phyloP scores from a whole-genome alignment of 2,329 filamentous ascomycete genomes.

The Rachicladosporium sp. region DNA sequence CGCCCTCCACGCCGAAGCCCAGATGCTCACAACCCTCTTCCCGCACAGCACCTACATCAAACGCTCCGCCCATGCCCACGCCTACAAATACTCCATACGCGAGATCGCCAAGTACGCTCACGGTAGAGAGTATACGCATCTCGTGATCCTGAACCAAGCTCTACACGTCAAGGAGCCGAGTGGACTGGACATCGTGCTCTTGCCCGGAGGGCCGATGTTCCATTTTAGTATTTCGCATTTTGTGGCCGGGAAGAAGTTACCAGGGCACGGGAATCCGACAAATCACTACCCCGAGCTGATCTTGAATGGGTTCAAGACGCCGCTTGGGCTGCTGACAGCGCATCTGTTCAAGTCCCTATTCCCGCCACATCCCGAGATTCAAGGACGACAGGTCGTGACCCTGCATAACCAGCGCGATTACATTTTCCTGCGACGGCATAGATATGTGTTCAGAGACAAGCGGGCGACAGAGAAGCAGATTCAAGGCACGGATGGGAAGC shows the following conservation, averaged over 20 bases:
- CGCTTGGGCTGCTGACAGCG: conserved; percentile 76
- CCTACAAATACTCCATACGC: conserved; percentile 80
- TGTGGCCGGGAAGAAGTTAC: conserved; percentile 75
- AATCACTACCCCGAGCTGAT: conserved; percentile 83
- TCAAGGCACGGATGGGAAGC: conserved; percentile 66
- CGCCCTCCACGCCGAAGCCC: conserved; percentile 71
- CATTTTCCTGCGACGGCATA: conserved; percentile 80
- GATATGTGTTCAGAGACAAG: conserved; percentile 90
- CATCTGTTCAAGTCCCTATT: conserved; percentile 71
- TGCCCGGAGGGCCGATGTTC: conserved; percentile 79
- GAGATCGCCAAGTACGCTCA: conserved; percentile 81
- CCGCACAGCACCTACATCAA: conserved; percentile 72
- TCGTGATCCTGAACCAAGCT: conserved; percentile 81
- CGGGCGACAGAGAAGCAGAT: conserved; percentile 76
- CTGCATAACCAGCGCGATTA: conserved; percentile 93
- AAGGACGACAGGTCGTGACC: conserved; percentile 80
- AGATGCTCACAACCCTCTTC: conserved; percentile 68
- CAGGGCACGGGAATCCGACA: conserved; percentile 81
- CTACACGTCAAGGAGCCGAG: conserved; percentile 62
- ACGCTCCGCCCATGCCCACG: conserved; percentile 69
- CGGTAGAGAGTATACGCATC: conserved; percentile 69
- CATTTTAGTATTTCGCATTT: conserved; percentile 87
- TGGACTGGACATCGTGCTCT: conserved; percentile 70
- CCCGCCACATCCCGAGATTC: conserved; percentile 69
- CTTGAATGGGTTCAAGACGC: conserved; percentile 89